A percentile compares a stretch with the other conserved stretches of the same genome.
Conservation (phyloP, 371 early-diverging fungal genomes). For the Mucor circinelloides region DNA sequence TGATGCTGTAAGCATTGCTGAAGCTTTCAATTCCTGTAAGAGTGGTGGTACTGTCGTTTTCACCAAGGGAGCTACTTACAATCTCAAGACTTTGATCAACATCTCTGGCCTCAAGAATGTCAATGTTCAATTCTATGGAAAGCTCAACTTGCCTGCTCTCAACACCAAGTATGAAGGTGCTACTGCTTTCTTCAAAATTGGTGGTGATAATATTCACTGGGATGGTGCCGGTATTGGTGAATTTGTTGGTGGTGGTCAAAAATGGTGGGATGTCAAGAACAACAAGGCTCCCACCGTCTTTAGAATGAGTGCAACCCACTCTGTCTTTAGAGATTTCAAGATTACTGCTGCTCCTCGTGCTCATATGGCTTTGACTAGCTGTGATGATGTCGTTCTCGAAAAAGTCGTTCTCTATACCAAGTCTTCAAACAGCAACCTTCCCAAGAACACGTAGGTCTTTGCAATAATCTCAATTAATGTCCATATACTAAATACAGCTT, state of each 20-base stretch:
- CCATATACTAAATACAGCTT: neutral
- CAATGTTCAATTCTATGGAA: conserved; percentile 32
- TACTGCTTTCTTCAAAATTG: conserved; percentile 29
- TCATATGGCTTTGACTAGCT: conserved; percentile 35
- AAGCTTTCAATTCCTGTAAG: conserved; percentile 33
- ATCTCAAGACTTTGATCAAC: conserved; percentile 23
- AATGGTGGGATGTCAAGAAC: conserved; percentile 40
- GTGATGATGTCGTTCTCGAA: conserved; percentile 29
- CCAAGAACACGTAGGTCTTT: conserved; percentile 29
- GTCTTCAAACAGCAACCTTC: conserved; percentile 21
- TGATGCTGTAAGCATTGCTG: conserved; percentile 27
- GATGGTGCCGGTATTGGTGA: conserved; percentile 30
- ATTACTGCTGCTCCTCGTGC: conserved; percentile 35
- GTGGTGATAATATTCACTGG: conserved; percentile 30
- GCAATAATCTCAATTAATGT: neutral
- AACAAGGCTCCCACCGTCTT: conserved; percentile 40
- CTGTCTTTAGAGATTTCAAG: conserved; percentile 36
- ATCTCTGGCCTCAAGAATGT: conserved; percentile 27
- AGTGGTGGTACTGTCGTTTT: conserved; percentile 39
- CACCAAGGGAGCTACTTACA: conserved; percentile 29
- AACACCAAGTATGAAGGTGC: conserved; percentile 26
- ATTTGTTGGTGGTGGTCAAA: conserved; percentile 34
- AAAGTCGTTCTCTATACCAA: conserved; percentile 27
- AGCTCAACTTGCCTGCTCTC: conserved; percentile 29
- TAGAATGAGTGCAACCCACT: conserved; percentile 30